phyloP scores from a whole-genome alignment of 768 basidiomycete species.

The Obba rivulosa region DNA sequence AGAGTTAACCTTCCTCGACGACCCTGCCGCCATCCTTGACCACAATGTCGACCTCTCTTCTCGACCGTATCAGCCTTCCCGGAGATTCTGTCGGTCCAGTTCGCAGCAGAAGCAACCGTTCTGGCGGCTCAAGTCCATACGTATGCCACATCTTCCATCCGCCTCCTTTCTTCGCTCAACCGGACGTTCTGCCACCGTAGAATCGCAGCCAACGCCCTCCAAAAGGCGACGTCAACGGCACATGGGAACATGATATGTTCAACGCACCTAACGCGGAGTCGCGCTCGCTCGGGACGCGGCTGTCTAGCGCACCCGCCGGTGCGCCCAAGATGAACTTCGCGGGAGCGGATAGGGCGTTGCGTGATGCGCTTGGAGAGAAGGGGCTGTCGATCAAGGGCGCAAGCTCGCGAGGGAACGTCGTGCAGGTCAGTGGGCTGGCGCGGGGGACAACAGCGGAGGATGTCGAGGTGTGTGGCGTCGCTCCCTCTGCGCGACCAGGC shows the following conservation, averaged over 20 bases:
- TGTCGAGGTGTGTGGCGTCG: slow-evolving; percentile 42
- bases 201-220: slow-evolving; percentile 45
- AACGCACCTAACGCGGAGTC: slow-evolving; percentile 32
- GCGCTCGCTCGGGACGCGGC: slow-evolving; percentile 47
- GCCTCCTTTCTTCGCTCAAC: not conserved
- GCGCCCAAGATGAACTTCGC: slow-evolving; percentile 50
- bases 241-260: slow-evolving; percentile 71
- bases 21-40: not conserved
- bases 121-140: slow-evolving; percentile 16
- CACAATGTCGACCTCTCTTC: slow-evolving; percentile 47
- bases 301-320: slow-evolving; percentile 35
- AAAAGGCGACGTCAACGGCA: slow-evolving; percentile 60
- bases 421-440: slow-evolving; percentile 71
- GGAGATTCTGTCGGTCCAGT: slow-evolving; percentile 15
- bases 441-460: slow-evolving; percentile 77
- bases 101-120: slow-evolving; percentile 15
- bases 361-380: slow-evolving; percentile 45
- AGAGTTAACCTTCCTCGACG: not conserved
- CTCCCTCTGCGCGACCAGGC: not conserved
- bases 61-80: slow-evolving; percentile 42
- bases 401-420: slow-evolving; percentile 55
- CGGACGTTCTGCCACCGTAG: slow-evolving; percentile 11
- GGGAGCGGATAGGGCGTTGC: slow-evolving; percentile 56
- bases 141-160: slow-evolving; percentile 12
- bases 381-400: slow-evolving; percentile 68